These are phyloP conservation scores for Filosporella fistucella DNA, from an alignment of 495 filamentous ascomycete genomes.

Conservation along the genomic window DNA sequence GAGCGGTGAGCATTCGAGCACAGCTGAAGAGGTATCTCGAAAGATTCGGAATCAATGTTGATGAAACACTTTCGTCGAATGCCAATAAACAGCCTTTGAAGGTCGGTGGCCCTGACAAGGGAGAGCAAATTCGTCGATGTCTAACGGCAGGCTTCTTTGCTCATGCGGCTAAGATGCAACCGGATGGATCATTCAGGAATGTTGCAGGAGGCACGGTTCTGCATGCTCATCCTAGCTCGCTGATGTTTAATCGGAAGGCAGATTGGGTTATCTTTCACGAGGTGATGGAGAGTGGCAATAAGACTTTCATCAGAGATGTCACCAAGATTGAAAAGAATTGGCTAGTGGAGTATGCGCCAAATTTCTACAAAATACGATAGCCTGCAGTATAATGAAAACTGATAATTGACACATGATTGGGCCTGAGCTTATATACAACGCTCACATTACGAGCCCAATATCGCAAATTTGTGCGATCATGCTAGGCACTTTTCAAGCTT, in stretches of 20 bases:
- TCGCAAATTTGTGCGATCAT: too few species aligned
- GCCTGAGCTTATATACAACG: too few species aligned
- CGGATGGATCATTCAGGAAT: constrained; percentile 85
- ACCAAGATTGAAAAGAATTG: constrained; percentile 89
- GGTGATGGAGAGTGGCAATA: constrained; percentile 84
- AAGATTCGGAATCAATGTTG: constrained; percentile 70
- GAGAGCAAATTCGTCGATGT: constrained; percentile 77
- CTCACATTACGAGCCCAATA: too few species aligned
- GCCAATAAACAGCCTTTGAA: constrained; percentile 14
- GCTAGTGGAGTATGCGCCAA: constrained; percentile 83
- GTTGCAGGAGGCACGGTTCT: constrained; percentile 68
- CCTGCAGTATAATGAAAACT: too few species aligned
- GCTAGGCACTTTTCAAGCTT: too few species aligned
- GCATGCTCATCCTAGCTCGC: constrained; percentile 84
- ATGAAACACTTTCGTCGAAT: constrained; percentile 48
- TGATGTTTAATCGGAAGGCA: constrained; percentile 97
- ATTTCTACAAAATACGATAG: constrained; percentile 65
- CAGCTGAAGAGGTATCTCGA: constrained; percentile 88
- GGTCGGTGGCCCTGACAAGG: constrained; percentile 40
- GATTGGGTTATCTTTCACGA: constrained; percentile 99
- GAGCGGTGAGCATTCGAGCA: constrained; percentile 80
- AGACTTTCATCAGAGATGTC: constrained; percentile 88
- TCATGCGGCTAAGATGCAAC: constrained; percentile 92
- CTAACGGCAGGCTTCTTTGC: constrained; percentile 91
- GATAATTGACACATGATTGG: too few species aligned